Percentiles rank a stretch among this genome's conserved stretches.
Evolutionary conservation across 768 basidiomycete species (phyloP).

Genomic region (Mycena leptocephala): DNA sequence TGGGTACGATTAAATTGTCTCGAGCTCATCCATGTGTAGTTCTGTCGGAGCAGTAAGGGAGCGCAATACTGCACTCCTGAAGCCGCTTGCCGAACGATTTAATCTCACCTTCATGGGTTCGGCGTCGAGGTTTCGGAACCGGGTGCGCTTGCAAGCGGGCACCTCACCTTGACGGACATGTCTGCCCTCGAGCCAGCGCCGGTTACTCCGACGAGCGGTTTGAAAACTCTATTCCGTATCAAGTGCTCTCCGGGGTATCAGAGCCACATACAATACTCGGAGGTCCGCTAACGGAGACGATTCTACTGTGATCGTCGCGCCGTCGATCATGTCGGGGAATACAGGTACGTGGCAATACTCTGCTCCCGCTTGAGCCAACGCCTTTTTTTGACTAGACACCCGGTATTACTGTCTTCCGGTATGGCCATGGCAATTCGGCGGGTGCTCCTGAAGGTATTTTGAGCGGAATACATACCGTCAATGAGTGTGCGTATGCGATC

Average conservation of each 20-base stretch:
- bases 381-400: constrained; percentile 59
- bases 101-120: constrained; percentile 61
- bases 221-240: constrained; percentile 44
- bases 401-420: constrained; percentile 81
- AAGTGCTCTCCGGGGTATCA: constrained; percentile 62
- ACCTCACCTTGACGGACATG: constrained; percentile 56
- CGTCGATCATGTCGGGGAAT: constrained; percentile 55
- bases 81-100: constrained; percentile 51
- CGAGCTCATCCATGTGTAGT: constrained; percentile 39
- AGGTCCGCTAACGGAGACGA: constrained; percentile 29
- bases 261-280: constrained; percentile 53
- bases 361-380: background rate
- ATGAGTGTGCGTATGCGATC: constrained; percentile 69
- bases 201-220: constrained; percentile 51
- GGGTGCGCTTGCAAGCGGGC: constrained; percentile 42
- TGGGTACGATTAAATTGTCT: too few species aligned
- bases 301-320: constrained; percentile 42
- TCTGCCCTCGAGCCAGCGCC: constrained; percentile 68
- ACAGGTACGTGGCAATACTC: constrained; percentile 46
- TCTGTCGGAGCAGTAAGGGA: constrained; percentile 51
- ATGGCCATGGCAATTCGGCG: constrained; percentile 58
- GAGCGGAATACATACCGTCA: constrained; percentile 76
- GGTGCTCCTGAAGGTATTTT: constrained; percentile 40
- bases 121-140: constrained; percentile 42
- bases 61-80: constrained; percentile 49